These are phyloP conservation scores for Lentinus brumalis DNA, from an alignment of 768 basidiomycete species.

Conservation along the genomic window DNA sequence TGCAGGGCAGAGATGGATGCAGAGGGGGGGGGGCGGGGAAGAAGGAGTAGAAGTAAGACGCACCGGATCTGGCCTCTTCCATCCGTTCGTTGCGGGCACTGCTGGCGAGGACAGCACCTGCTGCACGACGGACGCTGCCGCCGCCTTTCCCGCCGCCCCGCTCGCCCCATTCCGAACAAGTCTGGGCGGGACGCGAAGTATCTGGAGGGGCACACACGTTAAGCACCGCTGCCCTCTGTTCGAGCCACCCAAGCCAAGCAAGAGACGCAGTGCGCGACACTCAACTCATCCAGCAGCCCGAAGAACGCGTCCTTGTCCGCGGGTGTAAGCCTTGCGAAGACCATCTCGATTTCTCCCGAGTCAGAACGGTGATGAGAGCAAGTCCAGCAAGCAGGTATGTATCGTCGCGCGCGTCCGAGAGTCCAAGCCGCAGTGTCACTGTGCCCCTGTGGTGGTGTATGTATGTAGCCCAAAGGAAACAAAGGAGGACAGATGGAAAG, in stretches of 20 bases:
- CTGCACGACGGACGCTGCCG: constrained; percentile 21
- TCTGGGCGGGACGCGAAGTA: constrained; percentile 78
- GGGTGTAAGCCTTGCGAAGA: constrained; percentile 64
- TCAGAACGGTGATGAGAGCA: too few species aligned
- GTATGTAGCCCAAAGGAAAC: too few species aligned
- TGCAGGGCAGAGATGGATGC: not conserved
- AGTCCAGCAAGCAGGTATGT: too few species aligned
- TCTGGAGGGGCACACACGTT: constrained; percentile 35
- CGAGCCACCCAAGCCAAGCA: not conserved
- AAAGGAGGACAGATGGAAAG: not conserved
- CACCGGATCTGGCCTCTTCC: constrained; percentile 33
- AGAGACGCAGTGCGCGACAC: constrained; percentile 3
- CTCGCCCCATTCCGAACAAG: constrained; percentile 40
- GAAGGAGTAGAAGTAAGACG: constrained; percentile 17
- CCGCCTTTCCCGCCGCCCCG: constrained; percentile 12
- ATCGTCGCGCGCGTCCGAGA: too few species aligned
- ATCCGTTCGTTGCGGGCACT: constrained; percentile 10
- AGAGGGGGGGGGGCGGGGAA: not conserved
- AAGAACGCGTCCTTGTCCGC: constrained; percentile 85
- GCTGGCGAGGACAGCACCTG: constrained; percentile 19
- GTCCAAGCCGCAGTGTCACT: too few species aligned
- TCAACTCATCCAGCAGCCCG: constrained; percentile 75
- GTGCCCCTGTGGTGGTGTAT: too few species aligned
- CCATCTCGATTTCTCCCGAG: constrained; percentile 46
- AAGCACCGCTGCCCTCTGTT: not conserved